phyloP scores from a whole-genome alignment of 176 grass and related monocot species.

The Hordeum vulgare region MorexV3_pseudomolecules_assembly NC_058522.1:490847909-490848408 shows the following conservation, averaged over 20 bases:
- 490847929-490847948: not conserved
- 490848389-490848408: too few species aligned
- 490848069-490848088: not conserved
- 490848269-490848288: too few species aligned
- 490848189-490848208: not conserved
- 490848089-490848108: conserved; percentile 35
- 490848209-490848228: not conserved
- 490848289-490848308: not conserved
- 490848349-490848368: too few species aligned
- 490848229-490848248: not conserved
- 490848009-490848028: not conserved
- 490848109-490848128: not conserved
- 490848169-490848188: not conserved
- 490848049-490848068: not conserved
- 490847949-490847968: not conserved
- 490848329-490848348: too few species aligned
- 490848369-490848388: too few species aligned
- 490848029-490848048: not conserved
- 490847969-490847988: not conserved
- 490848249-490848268: too few species aligned
- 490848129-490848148: not conserved
- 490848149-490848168: not conserved
- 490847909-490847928: conserved; percentile 4
- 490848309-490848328: not conserved
- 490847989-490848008: not conserved